Evolutionary conservation across 495 filamentous ascomycete species (phyloP), one percentile per base, ranked within the genome.

Genomic region (Penicillium turbatum): DNA sequence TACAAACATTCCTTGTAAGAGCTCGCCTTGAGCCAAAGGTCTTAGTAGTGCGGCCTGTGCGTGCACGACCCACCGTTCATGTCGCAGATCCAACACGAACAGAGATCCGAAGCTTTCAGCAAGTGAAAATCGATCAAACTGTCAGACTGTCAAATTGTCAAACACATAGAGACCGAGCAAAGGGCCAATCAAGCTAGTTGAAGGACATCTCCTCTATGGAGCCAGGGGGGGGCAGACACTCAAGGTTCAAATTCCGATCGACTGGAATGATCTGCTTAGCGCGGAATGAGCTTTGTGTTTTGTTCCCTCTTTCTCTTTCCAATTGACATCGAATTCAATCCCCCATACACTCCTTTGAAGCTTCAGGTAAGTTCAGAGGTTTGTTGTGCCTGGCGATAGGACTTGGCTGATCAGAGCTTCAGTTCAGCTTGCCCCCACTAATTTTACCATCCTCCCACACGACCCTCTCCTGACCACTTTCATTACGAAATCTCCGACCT

Each of bases 221-320:
- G 32, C 32, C 30, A 48, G 32, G 46, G 46, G 45, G 8, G 15
- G 15, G 24, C 24, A 30, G 15, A 42, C 32, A 48, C 34, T 19
- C 34, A 51, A 43, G 49, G 49, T 43, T 35, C 49, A 42, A 17
- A 55, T 55, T 48, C 35, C 31, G 60, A 60, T 63, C 56, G 53
- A 12, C 60, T 55, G 55, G 61, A 63, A 63, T 63, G 61, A 61
- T 58, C 61, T 41, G 39, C 32, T 53, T 61, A 58, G 57, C 52
- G 61, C 41, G 54, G 51, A 61, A 58, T 58, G 58, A 38, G 39
- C 49, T 35, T 40, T 12, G 38, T 51, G 48, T 51, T 42, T 49
- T 8, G 27, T 51, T 17, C 6, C 16, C 35, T 37, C 35, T 34
- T 42, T 12, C 32, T 47, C 34, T 26, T 40, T 48, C 47, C 36